phyloP scores from a whole-genome alignment of 2,329 filamentous ascomycete species.

The Pestalotiopsis sp. region DNA sequence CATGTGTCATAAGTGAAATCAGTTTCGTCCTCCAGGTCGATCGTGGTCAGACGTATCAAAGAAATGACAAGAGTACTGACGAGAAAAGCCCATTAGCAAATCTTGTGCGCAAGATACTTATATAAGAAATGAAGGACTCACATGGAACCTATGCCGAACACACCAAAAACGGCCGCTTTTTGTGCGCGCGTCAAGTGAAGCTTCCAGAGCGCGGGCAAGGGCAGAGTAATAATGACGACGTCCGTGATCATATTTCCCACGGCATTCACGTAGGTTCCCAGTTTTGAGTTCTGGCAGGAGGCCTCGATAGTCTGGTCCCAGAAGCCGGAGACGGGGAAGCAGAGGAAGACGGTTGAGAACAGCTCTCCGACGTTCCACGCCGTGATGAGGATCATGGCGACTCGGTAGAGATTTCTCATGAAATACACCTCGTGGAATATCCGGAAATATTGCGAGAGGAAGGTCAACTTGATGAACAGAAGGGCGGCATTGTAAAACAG shows the following conservation, averaged over 20 bases:
- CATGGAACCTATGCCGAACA: constrained; percentile 16
- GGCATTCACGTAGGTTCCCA: constrained; percentile 17
- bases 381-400: constrained; percentile 29
- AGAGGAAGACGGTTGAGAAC: constrained; percentile 27
- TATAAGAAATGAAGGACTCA: neutral
- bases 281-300: constrained; percentile 13
- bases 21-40: neutral
- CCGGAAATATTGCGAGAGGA: constrained; percentile 41
- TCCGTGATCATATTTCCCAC: constrained; percentile 16
- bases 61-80: constrained; percentile 16
- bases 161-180: constrained; percentile 14
- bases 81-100: neutral
- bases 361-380: constrained; percentile 30
- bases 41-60: constrained; percentile 16
- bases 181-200: constrained; percentile 16
- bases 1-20: constrained; percentile 15
- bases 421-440: constrained; percentile 31
- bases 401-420: constrained; percentile 23
- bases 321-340: constrained; percentile 29
- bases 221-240: constrained; percentile 14
- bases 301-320: constrained; percentile 25
- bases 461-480: constrained; percentile 35
- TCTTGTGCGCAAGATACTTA: neutral
- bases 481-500: constrained; percentile 35
- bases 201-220: constrained; percentile 15